Percentiles rank a stretch among this genome's conserved stretches.
phyloP scores from a whole-genome alignment of 2,329 filamentous ascomycete species.

The Diaporthe ilicicola region DNA sequence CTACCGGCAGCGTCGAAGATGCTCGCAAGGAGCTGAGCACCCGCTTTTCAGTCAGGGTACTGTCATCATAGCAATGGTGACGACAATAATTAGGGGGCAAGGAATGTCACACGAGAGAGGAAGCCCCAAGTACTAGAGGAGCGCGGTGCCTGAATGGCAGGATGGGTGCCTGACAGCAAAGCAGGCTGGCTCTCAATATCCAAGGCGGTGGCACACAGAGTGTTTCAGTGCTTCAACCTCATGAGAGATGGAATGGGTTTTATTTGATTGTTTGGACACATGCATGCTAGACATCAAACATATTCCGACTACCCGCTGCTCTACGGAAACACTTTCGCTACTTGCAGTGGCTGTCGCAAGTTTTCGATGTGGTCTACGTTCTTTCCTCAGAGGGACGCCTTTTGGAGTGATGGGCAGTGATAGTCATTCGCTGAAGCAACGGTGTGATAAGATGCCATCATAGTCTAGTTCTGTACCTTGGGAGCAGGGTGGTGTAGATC shows the following conservation, averaged over 20 bases:
- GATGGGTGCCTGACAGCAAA: not conserved
- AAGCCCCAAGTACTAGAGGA: not conserved
- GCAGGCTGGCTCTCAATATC: not conserved
- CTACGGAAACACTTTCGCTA: not conserved
- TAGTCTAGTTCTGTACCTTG: not conserved
- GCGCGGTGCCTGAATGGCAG: not conserved
- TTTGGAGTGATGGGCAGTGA: slow-evolving; percentile 8
- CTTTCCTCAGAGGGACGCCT: not conserved
- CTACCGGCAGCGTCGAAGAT: not conserved
- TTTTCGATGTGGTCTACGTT: not conserved
- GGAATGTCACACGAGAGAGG: not conserved
- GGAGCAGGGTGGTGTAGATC: not conserved
- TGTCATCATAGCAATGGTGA: slow-evolving; percentile 30
- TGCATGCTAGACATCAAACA: not conserved
- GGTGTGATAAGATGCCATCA: slow-evolving; percentile 5
- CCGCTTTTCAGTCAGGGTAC: slow-evolving; percentile 16
- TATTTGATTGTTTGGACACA: not conserved
- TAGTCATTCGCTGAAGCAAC: slow-evolving; percentile 12
- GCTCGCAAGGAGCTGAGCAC: not conserved
- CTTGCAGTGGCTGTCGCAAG: not conserved
- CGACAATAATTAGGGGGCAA: slow-evolving; percentile 3
- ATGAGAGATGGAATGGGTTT: not conserved
- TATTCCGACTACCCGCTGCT: not conserved
- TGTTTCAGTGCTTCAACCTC: not conserved
- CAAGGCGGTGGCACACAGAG: not conserved